Base-by-base conservation (phyloP, 768 basidiomycete genomes). In the Pleurotus djamor region DNA sequence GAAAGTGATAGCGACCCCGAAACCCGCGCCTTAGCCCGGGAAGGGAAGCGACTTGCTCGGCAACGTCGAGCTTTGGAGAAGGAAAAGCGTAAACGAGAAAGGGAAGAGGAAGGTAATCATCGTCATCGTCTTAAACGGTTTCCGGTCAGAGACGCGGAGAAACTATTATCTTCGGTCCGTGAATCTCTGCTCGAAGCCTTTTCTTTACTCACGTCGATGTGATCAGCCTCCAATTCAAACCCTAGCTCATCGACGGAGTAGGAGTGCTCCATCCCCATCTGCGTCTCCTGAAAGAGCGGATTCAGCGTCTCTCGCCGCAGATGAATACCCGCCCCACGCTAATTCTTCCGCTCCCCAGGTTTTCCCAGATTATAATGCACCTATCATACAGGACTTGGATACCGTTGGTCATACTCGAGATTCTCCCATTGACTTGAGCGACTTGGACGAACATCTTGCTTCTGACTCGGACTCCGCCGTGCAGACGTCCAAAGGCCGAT, bases 1-100 rank as follows among this genome's bases (percentile, higher is more conserved):
- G 81, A 82, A 13, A 77, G 78, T 9, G 79, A 79, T 9, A 73
- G 72, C 28, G 69, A 71, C 5, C 4, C 41, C 2, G 65, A 73
- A 33, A 65, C 75, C 55, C 66, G 65, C 5, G 69, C 62, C 9
- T 61, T 76, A 5, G 69, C 69, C 8, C 75, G 64, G 54, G 76
- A 71, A 59, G 71, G 68, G 14, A 74, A 69, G 41, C 74, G 64
- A 54, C 64, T 69, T 50, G 61, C 68, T 45, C 69, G 63, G 47
- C 38, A 60, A 41, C 61, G 52, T 7, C 16, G 13, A 16, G 45
- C 16, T 7, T 7, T 7, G 16, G 45, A 47, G 45, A 47, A 47
- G 17, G 45, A 47, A 17, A 47, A 47, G 17, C 45, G 45, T 38
- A 28, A 61, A 41, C 43, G 32, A 61, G 72, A 64, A 43, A 64